Percentiles rank a stretch among this genome's conserved stretches.
These are phyloP conservation scores for Aspergillus sclerotioniger DNA, from an alignment of 495 filamentous ascomycete species.

Conservation along the genomic window DNA sequence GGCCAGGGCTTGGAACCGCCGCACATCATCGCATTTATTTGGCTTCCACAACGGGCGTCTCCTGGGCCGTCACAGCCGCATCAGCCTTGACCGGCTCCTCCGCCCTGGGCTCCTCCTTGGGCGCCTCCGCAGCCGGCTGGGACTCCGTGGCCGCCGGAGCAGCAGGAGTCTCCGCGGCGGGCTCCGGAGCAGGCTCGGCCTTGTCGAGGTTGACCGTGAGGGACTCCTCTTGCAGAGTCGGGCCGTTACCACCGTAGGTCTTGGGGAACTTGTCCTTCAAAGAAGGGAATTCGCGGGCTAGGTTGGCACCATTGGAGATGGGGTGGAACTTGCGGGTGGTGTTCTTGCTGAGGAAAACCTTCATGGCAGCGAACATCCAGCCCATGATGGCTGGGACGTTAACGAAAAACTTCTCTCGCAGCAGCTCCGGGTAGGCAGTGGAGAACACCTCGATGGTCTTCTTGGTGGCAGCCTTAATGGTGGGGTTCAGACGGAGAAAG, in stretches of 20 bases:
- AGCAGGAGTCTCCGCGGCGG: not conserved
- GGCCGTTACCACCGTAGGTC: constrained; percentile 71
- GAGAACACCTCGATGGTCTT: constrained; percentile 76
- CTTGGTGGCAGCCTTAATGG: constrained; percentile 66
- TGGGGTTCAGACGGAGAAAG: constrained; percentile 71
- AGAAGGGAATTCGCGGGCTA: constrained; percentile 62
- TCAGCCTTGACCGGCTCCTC: not conserved
- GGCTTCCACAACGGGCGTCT: not conserved
- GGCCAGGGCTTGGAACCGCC: too few species aligned
- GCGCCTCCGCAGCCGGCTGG: not conserved
- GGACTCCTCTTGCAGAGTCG: constrained; percentile 29
- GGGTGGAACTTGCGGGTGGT: constrained; percentile 84
- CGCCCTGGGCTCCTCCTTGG: not conserved
- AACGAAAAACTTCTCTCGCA: constrained; percentile 89
- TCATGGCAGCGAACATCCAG: constrained; percentile 78
- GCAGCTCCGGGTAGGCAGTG: constrained; percentile 80
- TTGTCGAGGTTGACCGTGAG: constrained; percentile 28
- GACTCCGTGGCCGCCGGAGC: not conserved
- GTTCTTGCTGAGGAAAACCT: constrained; percentile 72
- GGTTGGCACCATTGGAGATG: constrained; percentile 68
- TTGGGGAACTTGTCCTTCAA: constrained; percentile 60
- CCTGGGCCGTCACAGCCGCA: not conserved
- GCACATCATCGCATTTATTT: not conserved
- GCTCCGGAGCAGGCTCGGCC: not conserved
- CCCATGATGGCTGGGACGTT: constrained; percentile 87